Evolutionary conservation across 768 basidiomycete genomes (phyloP), one percentile per base, ranked within the genome.

Genomic region (Psilocybe cyanescens): DNA sequence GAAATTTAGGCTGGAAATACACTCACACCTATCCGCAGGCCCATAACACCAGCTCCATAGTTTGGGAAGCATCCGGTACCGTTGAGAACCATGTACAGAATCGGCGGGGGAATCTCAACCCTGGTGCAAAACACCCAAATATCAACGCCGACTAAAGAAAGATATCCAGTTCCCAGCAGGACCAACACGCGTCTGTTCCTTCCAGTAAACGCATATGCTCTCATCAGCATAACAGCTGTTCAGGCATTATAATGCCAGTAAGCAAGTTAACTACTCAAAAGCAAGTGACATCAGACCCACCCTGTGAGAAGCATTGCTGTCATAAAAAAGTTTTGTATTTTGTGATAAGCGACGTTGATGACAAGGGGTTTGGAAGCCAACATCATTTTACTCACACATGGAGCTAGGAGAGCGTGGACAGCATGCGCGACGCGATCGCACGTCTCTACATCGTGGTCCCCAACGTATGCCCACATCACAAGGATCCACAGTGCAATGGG

Each of bases 181-280:
- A 58, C 53, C 14, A 80, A 68, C 19, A 78, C 65, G 12, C 52
- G 60, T 39, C 60, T 62, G 51, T 69, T 72, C 50, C 78, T 70
- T 4, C 78, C 79, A 5, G 77, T 69, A 60, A 81, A 81, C 6
- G 77, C 80, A 50, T 78, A 78, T 29, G 79, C 76, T 28, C 80
- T 75, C 74, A 79, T 77, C 57, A 79, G 29, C 72, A 81, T 78
- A n/a, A 81, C 78, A 33, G 67, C 79, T 79, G 4, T 12, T 14
- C 41, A 44, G 5, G 5, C 37, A n/a, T n/a, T n/a, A n/a, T 12
- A 4, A 11, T 14, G 11, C 4, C 41, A 44, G 41, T 12, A 44
- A 44, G 41, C 2, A 8, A 39, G 2, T 14, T 8, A 39, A 39
- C 2, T 8, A 39, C 37, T 14, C 37, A 8, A 14, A 39, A 39